Base-by-base conservation (phyloP, 2,329 filamentous ascomycete genomes). In the Chrysosporium keratinophilum region DNA sequence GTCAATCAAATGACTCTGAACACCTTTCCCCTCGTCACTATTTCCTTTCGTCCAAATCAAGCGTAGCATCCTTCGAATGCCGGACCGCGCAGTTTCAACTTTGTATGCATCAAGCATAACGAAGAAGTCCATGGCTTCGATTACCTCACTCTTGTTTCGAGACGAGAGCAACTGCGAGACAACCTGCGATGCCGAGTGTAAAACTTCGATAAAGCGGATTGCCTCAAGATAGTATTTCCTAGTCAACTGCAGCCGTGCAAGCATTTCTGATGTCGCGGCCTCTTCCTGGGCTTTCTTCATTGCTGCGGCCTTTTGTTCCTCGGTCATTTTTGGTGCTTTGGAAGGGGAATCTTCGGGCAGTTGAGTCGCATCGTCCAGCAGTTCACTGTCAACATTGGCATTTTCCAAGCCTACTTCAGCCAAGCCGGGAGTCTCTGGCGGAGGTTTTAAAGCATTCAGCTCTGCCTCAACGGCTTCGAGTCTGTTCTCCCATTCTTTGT, bases 41-140 rank as follows among this genome's bases (percentile, higher is more conserved):
- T 97, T 98, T 62, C 93, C 91, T 72, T 98, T 98, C 59, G 93
- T 98, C 93, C 93, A 98, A 68, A 98, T 98, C 17, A 98, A 77
- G 51, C 91, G 84, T 58, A 98, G 78, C 93, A 98, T 98, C 54
- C 89, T 85, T 56, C 91, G 82, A 64, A 98, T 97, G 54, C 94
- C 93, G 39, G 85, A 74, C 68, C 95, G 90, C 65, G 94, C 89
- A 61, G 93, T 88, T 68, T 96, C 87, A 55, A 98, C 85, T 68
- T 94, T 93, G 77, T 97, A 97, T 5, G 90, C 91, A 67, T 98
- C 90, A 43, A 93, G 85, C 43, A 95, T 82, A 61, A 94, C 89
- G 61, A 98, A 95, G 71, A 94, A 98, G 67, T 98, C 93, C 83
- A 98, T 98, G 14, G 94, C 93, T 69, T 98, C 94, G 58, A 98